A percentile compares a stretch with the other conserved stretches of the same genome.
Conservation (phyloP, 352 stramenopile genomes). For the Globisporangium paroecandrum region DNA sequence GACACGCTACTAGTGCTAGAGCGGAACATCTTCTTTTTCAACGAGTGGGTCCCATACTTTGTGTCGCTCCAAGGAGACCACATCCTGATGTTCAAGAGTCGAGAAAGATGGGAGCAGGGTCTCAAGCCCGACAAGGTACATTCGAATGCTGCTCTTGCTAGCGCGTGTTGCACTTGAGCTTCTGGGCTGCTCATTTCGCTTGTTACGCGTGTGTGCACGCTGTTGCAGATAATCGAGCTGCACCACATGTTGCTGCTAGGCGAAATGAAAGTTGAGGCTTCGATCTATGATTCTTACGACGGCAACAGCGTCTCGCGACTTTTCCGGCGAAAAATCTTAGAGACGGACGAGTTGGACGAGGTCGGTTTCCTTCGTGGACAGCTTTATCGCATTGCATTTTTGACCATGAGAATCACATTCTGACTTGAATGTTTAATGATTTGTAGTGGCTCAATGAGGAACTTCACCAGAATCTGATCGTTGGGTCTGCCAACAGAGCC, state of each 20-base stretch:
- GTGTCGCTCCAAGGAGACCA: conserved; percentile 80
- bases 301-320: conserved; percentile 37
- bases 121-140: conserved; percentile 73
- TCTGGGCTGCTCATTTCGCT: neutral
- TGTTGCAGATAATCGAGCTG: conserved; percentile 61
- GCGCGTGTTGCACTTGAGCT: neutral
- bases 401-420: neutral
- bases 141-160: neutral
- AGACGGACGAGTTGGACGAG: conserved; percentile 76
- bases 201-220: neutral
- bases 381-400: neutral
- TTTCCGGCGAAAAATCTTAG: conserved; percentile 71
- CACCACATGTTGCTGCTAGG: conserved; percentile 70
- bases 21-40: conserved; percentile 84
- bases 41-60: conserved; percentile 76
- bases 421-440: neutral
- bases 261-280: conserved; percentile 84
- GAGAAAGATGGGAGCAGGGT: conserved; percentile 82
- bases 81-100: conserved; percentile 72
- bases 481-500: conserved; percentile 37
- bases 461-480: conserved; percentile 51
- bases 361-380: conserved; percentile 20
- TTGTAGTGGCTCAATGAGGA: conserved; percentile 67
- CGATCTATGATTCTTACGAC: conserved; percentile 21
- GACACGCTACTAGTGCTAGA: conserved; percentile 77